Percentiles rank a stretch among this genome's conserved stretches.
Evolutionary conservation across 2,329 filamentous ascomycete genomes (phyloP).

Genomic region (Fusarium floridanum): DNA sequence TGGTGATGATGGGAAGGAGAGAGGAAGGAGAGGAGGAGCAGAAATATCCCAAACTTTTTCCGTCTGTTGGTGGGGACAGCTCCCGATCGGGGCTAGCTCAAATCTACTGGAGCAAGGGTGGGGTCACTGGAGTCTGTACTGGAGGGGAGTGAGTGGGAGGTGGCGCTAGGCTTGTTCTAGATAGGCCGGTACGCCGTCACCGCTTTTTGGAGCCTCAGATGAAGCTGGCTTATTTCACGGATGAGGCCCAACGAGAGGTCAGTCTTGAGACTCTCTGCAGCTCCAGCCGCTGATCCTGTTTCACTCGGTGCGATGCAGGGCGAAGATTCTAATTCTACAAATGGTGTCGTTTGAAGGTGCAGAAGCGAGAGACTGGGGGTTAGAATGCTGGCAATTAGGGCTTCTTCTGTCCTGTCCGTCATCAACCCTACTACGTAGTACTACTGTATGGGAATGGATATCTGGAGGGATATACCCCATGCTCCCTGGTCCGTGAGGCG

Average conservation of each 20-base stretch:
- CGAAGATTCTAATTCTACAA: constrained; percentile 18
- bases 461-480: constrained; percentile 23
- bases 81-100: constrained; percentile 36
- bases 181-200: constrained; percentile 38
- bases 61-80: constrained; percentile 41
- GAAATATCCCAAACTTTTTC: constrained; percentile 50
- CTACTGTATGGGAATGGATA: constrained; percentile 17
- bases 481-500: constrained; percentile 39
- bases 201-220: constrained; percentile 45
- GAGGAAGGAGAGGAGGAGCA: constrained; percentile 41
- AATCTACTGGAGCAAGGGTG: constrained; percentile 21
- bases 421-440: not conserved
- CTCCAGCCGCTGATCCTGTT: constrained; percentile 23
- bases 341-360: constrained; percentile 6
- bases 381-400: constrained; percentile 14
- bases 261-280: constrained; percentile 20
- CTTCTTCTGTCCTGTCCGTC: constrained; percentile 6
- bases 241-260: constrained; percentile 26
- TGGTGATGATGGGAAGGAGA: constrained; percentile 48
- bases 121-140: constrained; percentile 6
- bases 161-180: constrained; percentile 32
- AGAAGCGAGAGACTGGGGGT: not conserved
- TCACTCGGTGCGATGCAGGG: constrained; percentile 40
- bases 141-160: constrained; percentile 33
- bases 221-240: constrained; percentile 11